Percentiles rank a stretch among this genome's conserved stretches.
phyloP scores from a whole-genome alignment of 2,329 filamentous ascomycete genomes.

The Venturia pyrina region DNA sequence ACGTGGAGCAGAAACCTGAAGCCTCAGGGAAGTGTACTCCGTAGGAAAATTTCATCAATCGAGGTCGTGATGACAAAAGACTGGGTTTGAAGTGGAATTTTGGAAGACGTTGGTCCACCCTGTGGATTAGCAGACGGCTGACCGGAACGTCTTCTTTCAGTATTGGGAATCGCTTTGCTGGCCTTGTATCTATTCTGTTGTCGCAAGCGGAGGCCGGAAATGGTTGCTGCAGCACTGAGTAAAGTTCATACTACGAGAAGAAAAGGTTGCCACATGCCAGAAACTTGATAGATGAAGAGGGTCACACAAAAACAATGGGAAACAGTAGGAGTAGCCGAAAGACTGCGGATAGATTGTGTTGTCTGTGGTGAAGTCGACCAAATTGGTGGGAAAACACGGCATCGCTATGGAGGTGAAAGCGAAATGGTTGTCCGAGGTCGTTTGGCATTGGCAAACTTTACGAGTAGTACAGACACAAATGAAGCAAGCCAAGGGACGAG shows the following conservation, averaged over 20 bases:
- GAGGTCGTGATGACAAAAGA: background rate
- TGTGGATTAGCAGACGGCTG: background rate
- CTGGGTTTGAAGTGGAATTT: background rate
- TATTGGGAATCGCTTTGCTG: background rate
- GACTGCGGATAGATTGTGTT: background rate
- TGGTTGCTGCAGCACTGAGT: background rate
- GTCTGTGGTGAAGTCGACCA: background rate
- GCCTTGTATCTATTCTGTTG: background rate
- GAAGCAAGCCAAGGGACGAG: background rate
- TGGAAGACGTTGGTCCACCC: background rate
- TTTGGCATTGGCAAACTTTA: background rate
- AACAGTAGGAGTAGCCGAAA: background rate
- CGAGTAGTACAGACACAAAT: background rate
- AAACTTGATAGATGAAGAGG: background rate
- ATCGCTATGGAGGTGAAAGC: too few species aligned
- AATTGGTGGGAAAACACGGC: background rate
- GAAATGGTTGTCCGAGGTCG: background rate
- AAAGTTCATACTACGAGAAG: background rate
- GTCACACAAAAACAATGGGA: background rate
- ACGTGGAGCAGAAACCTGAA: background rate
- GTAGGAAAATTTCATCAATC: background rate
- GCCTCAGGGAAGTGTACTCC: too few species aligned
- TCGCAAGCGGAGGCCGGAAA: background rate
- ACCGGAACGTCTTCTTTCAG: background rate
- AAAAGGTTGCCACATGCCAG: background rate